Conservation (phyloP, 768 basidiomycete species). For the Flagelloscypha sp. region DNA sequence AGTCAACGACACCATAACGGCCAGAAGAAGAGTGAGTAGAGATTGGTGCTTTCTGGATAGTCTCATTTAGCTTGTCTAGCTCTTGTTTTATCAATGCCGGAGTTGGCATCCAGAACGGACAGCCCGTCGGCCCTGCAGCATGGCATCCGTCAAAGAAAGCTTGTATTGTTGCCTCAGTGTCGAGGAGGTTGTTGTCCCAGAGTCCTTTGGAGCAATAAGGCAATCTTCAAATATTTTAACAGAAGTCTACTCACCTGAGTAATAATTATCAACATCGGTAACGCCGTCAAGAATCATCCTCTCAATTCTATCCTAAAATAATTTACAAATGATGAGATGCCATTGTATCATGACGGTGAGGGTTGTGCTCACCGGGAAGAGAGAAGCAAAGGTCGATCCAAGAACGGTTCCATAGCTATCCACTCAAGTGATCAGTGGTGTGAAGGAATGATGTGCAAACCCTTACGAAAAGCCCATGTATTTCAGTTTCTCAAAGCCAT, state of each 20-base stretch:
- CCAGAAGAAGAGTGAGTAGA: neutral
- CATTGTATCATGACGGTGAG: no score
- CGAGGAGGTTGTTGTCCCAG: conserved; percentile 13
- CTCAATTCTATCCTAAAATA: conserved; percentile 14
- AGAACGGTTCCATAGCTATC: no score
- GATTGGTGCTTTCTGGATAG: neutral
- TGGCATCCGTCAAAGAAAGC: conserved; percentile 16
- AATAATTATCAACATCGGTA: conserved; percentile 20
- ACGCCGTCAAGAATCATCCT: conserved; percentile 14
- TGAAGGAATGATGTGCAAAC: no score
- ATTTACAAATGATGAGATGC: no score
- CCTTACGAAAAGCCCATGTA: conserved; percentile 26
- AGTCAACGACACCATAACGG: conserved; percentile 2
- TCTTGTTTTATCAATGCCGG: neutral
- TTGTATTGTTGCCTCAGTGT: conserved; percentile 17
- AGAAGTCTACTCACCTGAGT: conserved; percentile 2
- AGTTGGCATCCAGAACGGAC: conserved; percentile 10
- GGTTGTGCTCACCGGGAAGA: no score
- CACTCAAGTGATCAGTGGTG: no score
- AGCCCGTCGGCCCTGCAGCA: conserved; percentile 16
- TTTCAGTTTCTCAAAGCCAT: conserved; percentile 9
- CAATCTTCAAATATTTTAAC: neutral
- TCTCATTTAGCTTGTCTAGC: neutral
- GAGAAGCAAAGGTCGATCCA: conserved; percentile 23
- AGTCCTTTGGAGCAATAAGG: neutral